phyloP scores from a whole-genome alignment of 192 early-diverging fungal genomes.

The Coemansia sp. region DNA sequence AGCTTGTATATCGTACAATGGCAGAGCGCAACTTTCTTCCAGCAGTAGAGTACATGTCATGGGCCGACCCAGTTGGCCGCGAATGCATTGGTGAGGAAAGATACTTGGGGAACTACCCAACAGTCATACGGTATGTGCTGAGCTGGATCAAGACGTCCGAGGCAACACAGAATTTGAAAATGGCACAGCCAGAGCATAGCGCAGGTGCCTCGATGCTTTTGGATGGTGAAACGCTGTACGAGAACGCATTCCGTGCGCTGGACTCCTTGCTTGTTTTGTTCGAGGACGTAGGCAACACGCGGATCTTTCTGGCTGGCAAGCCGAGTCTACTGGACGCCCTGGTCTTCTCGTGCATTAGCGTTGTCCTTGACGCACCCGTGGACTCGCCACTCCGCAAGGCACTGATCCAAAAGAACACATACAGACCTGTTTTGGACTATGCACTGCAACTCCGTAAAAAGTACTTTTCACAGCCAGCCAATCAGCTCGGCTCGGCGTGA shows the following conservation, averaged over 20 bases:
- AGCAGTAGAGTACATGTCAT: constrained; percentile 32
- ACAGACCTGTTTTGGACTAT: constrained; percentile 25
- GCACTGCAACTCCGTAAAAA: constrained; percentile 22
- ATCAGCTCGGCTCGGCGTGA: constrained; percentile 9
- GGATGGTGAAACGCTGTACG: constrained; percentile 35
- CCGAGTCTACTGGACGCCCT: constrained; percentile 35
- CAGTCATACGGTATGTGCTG: constrained; percentile 5
- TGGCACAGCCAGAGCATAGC: constrained; percentile 26
- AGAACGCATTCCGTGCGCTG: constrained; percentile 32
- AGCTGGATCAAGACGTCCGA: constrained; percentile 18
- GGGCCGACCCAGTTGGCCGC: constrained; percentile 35
- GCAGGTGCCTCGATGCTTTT: constrained; percentile 16
- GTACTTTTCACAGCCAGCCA: constrained; percentile 15
- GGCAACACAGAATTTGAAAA: constrained; percentile 6
- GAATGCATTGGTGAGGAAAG: constrained; percentile 10
- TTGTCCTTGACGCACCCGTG: constrained; percentile 28
- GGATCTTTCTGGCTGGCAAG: constrained; percentile 19
- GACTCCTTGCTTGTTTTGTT: constrained; percentile 33
- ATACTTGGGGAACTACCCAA: constrained; percentile 27
- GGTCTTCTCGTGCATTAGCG: constrained; percentile 37
- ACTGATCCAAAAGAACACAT: constrained; percentile 13
- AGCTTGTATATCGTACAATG: constrained; percentile 26
- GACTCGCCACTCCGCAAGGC: constrained; percentile 34
- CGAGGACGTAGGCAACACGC: constrained; percentile 2
- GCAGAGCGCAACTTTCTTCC: constrained; percentile 30